Conservation (phyloP, 257 asterid genomes). For the Henckelia pumila region DNA sequence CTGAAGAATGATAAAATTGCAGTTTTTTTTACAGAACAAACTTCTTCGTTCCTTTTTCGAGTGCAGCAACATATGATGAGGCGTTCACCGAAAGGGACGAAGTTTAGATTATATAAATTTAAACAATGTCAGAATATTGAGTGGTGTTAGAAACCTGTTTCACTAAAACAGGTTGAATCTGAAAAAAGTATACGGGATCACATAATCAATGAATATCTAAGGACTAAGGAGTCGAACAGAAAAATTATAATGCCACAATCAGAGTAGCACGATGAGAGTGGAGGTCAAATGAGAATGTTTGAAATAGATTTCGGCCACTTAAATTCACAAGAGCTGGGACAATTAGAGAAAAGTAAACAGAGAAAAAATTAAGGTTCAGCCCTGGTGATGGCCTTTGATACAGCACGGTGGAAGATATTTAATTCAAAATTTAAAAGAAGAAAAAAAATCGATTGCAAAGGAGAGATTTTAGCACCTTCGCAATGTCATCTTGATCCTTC, state of each 20-base stretch:
- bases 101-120: too few species aligned
- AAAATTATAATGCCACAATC: neutral
- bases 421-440: constrained; percentile 1
- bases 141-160: too few species aligned
- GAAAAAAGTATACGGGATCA: neutral
- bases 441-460: constrained; percentile 9
- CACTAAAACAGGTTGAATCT: neutral
- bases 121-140: neutral
- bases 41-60: neutral
- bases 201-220: neutral
- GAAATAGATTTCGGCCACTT: neutral
- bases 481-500: constrained; percentile 74
- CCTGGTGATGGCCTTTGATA: constrained; percentile 1
- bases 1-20: neutral
- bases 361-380: neutral
- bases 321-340: neutral
- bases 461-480: constrained; percentile 53
- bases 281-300: neutral
- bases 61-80: too few species aligned
- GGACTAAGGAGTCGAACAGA: neutral
- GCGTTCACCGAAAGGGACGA: too few species aligned
- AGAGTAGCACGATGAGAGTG: neutral
- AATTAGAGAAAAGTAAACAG: neutral
- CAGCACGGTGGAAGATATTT: neutral
- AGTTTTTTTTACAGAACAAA: neutral